These are phyloP conservation scores for Ogataea nitratoaversa DNA, from an alignment of 805 yeast genomes.

Conservation along the genomic window DNA sequence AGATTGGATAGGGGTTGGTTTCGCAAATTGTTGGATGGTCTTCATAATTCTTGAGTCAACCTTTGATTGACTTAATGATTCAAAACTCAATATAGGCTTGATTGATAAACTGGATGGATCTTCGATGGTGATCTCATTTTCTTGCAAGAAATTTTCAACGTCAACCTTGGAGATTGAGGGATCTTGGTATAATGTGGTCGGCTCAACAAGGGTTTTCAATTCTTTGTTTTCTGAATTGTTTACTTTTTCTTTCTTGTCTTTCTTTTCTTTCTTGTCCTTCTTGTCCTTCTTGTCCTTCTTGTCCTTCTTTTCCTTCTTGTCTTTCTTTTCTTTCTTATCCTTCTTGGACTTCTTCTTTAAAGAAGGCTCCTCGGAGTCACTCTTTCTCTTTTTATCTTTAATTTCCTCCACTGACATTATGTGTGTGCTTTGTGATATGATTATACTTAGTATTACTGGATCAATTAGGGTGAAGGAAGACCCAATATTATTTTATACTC, in stretches of 20 bases:
- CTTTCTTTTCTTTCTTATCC: constrained; percentile 25
- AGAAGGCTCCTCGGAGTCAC: constrained; percentile 20
- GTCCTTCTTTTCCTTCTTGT: constrained; percentile 23
- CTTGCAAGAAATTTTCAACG: constrained; percentile 55
- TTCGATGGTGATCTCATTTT: constrained; percentile 76
- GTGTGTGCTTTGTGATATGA: background rate
- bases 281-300: constrained; percentile 31
- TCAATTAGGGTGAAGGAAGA: background rate
- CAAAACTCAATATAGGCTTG: constrained; percentile 69
- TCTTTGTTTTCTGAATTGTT: constrained; percentile 30
- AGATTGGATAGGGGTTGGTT: constrained; percentile 95
- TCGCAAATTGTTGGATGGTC: constrained; percentile 69
- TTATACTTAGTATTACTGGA: too few relatives aligned
- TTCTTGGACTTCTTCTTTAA: constrained; percentile 27
- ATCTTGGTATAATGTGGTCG: constrained; percentile 14
- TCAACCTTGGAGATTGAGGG: constrained; percentile 42
- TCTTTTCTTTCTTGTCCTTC: constrained; percentile 36
- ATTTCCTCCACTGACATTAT: constrained; percentile 24
- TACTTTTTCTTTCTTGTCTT: constrained; percentile 36
- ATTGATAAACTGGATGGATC: constrained; percentile 52
- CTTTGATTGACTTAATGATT: constrained; percentile 41
- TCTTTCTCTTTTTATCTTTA: constrained; percentile 28
- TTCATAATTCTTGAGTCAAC: constrained; percentile 52
- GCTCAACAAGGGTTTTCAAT: constrained; percentile 12
- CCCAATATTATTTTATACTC: background rate